phyloP scores from a whole-genome alignment of 345 rosid species.

The Bruguiera sexangula region DNA sequence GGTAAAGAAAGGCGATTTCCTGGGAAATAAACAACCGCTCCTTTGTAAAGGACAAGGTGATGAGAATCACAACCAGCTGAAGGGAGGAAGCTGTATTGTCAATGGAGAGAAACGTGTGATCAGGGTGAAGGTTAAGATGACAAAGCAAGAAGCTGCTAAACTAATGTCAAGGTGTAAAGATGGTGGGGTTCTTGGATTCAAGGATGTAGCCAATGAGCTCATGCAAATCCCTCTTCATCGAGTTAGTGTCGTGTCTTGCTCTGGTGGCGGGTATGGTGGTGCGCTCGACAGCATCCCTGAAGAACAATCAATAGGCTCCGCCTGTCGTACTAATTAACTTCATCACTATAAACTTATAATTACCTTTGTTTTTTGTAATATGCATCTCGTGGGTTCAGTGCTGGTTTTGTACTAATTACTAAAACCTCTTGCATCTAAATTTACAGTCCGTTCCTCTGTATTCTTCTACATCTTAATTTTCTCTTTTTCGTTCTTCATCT shows the following conservation, averaged over 20 bases:
- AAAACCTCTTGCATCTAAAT: too few species aligned
- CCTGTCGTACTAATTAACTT: too few species aligned
- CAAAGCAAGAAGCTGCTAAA: constrained; percentile 5
- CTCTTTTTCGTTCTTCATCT: too few species aligned
- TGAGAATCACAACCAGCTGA: too few species aligned
- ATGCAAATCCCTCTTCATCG: not conserved
- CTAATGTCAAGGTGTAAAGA: constrained; percentile 7
- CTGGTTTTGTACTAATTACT: too few species aligned
- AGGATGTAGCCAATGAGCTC: constrained; percentile 3
- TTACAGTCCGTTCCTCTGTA: too few species aligned
- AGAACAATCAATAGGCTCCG: not conserved
- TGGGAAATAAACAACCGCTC: not conserved
- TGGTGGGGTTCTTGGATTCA: constrained; percentile 10
- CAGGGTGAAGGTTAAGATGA: constrained; percentile 11
- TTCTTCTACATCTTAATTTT: too few species aligned
- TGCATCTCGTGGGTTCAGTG: too few species aligned
- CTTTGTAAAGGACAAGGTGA: not conserved
- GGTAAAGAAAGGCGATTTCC: not conserved
- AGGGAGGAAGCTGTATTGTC: not conserved
- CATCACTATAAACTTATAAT: too few species aligned
- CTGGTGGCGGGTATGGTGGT: not conserved
- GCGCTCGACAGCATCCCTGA: not conserved
- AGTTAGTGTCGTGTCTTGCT: not conserved
- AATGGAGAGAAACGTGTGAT: not conserved
- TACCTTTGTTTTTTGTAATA: too few species aligned